A percentile compares a stretch with the other conserved stretches of the same genome.
These are phyloP conservation scores for Betula pendula DNA, from an alignment of 306 rosid genomes.

Conservation along the genomic window DNA sequence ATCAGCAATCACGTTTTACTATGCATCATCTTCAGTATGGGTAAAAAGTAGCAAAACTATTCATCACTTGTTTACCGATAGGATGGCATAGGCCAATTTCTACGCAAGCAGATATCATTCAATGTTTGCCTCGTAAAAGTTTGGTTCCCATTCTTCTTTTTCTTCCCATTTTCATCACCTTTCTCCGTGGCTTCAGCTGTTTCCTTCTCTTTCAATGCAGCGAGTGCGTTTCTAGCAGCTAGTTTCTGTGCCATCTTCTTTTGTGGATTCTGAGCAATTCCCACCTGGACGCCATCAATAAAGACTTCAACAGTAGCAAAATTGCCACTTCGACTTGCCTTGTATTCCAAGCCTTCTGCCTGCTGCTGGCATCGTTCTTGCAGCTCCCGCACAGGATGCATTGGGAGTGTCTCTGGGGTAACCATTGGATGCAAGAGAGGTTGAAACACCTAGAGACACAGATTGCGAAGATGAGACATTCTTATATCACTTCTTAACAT, in stretches of 20 bases:
- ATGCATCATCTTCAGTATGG: neutral
- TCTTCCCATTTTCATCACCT: slow-evolving; percentile 65
- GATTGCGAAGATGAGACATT: slow-evolving; percentile 19
- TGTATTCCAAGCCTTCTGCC: slow-evolving; percentile 96
- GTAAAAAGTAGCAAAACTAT: neutral
- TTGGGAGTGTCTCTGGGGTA: slow-evolving; percentile 97
- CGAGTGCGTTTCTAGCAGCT: slow-evolving; percentile 97
- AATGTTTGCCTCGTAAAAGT: slow-evolving; percentile 92
- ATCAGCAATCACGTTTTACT: slow-evolving; percentile 2
- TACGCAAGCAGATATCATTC: slow-evolving; percentile 87
- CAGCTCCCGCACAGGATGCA: slow-evolving; percentile 99
- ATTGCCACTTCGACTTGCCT: slow-evolving; percentile 87
- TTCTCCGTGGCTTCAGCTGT: slow-evolving; percentile 55
- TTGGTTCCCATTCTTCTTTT: slow-evolving; percentile 80
- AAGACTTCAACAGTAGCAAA: slow-evolving; percentile 94
- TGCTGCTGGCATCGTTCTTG: slow-evolving; percentile 99
- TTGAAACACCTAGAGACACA: slow-evolving; percentile 65
- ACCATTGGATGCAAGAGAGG: slow-evolving; percentile 97
- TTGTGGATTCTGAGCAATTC: slow-evolving; percentile 90
- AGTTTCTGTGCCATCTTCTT: slow-evolving; percentile 99
- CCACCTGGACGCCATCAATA: slow-evolving; percentile 84
- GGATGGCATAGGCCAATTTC: slow-evolving; percentile 97
- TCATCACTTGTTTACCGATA: slow-evolving; percentile 53
- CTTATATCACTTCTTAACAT: slow-evolving; percentile 14
- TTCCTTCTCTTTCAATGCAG: slow-evolving; percentile 83